These are phyloP conservation scores for Clavaria fumosa DNA, from an alignment of 768 basidiomycete species.

Conservation along the genomic window DNA sequence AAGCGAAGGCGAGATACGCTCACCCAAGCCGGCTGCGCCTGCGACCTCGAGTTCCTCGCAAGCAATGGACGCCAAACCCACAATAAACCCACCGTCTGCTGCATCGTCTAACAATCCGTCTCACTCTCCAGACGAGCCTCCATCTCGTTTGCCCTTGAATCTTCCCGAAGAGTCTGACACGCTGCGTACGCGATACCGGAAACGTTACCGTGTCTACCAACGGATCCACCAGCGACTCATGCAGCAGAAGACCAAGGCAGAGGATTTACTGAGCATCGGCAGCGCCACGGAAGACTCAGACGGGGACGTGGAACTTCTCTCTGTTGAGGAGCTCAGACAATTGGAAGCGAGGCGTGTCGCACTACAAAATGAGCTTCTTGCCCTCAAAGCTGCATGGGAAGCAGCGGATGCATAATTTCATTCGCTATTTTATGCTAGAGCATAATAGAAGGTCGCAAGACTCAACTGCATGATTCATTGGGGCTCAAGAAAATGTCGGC, in stretches of 20 bases:
- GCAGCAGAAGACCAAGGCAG: slow-evolving; percentile 35
- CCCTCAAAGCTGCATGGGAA: no score
- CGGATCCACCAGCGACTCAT: slow-evolving; percentile 29
- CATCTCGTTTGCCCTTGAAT: slow-evolving; percentile 18
- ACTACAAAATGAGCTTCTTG: slow-evolving; percentile 40
- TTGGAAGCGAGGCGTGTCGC: slow-evolving; percentile 29
- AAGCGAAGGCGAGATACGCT: slow-evolving; percentile 32
- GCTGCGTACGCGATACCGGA: slow-evolving; percentile 38
- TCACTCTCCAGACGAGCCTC: slow-evolving; percentile 15
- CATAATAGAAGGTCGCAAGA: no score
- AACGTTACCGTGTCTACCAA: slow-evolving; percentile 37
- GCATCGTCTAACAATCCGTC: slow-evolving; percentile 8
- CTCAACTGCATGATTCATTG: no score
- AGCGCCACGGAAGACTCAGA: slow-evolving; percentile 34
- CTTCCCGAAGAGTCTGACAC: slow-evolving; percentile 33
- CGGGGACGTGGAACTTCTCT: slow-evolving; percentile 38
- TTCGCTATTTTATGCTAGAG: no score
- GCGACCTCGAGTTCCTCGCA: slow-evolving; percentile 8
- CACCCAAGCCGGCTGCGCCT: slow-evolving; percentile 11
- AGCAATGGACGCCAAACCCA: no score
- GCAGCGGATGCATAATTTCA: no score
- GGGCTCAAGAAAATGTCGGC: no score
- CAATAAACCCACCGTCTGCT: no score
- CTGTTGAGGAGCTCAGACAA: slow-evolving; percentile 33
- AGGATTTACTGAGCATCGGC: slow-evolving; percentile 29